phyloP scores from a whole-genome alignment of 2,329 filamentous ascomycete genomes.

The Ascochyta viciae-villosae region DNA sequence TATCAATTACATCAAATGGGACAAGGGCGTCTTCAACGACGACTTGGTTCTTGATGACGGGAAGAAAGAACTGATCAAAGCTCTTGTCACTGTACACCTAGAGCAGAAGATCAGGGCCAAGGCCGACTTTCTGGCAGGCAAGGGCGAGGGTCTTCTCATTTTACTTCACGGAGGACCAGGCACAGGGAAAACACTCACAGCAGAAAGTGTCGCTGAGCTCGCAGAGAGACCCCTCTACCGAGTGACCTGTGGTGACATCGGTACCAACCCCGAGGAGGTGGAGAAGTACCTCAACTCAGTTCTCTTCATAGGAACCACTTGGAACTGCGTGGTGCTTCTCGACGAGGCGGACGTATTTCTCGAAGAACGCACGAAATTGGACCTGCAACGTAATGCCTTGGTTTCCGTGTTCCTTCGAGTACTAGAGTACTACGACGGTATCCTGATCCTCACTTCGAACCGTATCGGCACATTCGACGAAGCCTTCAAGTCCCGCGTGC shows the following conservation, averaged over 20 bases:
- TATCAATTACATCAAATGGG: constrained; percentile 38
- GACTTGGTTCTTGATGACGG: constrained; percentile 52
- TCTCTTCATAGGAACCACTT: constrained; percentile 16
- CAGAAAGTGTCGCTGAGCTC: constrained; percentile 23
- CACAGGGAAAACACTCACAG: constrained; percentile 35
- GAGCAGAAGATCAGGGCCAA: neutral
- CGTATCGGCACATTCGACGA: constrained; percentile 73
- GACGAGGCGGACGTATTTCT: constrained; percentile 50
- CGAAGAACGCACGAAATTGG: constrained; percentile 38
- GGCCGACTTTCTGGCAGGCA: constrained; percentile 54
- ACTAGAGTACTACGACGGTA: constrained; percentile 50
- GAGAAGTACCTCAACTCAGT: constrained; percentile 27
- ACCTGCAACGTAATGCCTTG: constrained; percentile 43
- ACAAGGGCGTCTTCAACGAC: constrained; percentile 5
- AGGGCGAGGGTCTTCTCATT: constrained; percentile 31
- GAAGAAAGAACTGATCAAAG: constrained; percentile 58
- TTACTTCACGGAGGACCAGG: constrained; percentile 33
- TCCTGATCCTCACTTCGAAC: constrained; percentile 47
- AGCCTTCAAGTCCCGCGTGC: constrained; percentile 84
- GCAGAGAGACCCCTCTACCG: constrained; percentile 22
- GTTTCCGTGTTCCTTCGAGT: constrained; percentile 46
- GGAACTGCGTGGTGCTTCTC: constrained; percentile 35
- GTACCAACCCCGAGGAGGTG: constrained; percentile 6
- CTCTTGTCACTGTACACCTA: constrained; percentile 20
- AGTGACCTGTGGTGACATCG: constrained; percentile 21